These are phyloP conservation scores for Astragalus glycyphyllos DNA, from an alignment of 306 rosid species.

Conservation along the genomic window DNA sequence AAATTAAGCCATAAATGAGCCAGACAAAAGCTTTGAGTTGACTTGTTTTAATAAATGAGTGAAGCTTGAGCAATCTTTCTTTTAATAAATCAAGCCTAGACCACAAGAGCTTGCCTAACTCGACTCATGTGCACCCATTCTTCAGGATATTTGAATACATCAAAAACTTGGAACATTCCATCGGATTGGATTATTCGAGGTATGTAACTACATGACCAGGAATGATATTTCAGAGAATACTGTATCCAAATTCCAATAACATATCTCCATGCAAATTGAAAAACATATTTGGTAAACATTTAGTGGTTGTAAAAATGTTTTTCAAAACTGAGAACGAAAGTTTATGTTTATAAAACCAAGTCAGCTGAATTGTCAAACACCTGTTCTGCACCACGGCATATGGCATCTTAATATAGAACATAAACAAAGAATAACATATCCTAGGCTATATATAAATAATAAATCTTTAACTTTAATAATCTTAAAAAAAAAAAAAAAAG, in stretches of 20 bases:
- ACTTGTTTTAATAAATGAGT: background rate
- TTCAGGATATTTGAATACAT: background rate
- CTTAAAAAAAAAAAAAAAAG: too few species aligned
- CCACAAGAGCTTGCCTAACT: background rate
- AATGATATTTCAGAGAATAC: background rate
- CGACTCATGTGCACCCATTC: background rate
- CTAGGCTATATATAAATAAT: background rate
- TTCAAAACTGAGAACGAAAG: background rate
- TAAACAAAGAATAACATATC: background rate
- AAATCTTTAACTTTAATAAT: background rate
- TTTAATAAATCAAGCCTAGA: background rate
- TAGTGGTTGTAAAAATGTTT: too few species aligned
- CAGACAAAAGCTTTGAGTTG: background rate
- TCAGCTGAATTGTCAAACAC: background rate
- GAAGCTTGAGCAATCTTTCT: background rate
- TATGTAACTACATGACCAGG: background rate
- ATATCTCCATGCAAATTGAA: too few species aligned
- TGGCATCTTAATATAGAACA: conserved; percentile 1
- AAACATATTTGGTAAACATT: too few species aligned
- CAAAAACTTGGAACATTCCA: background rate
- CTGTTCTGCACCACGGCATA: background rate
- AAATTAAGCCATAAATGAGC: background rate
- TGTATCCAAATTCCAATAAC: background rate
- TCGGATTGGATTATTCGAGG: background rate
- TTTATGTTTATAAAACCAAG: background rate